Base-by-base conservation (phyloP, 139 green algal species). In the Chlorella sp. region DNA sequence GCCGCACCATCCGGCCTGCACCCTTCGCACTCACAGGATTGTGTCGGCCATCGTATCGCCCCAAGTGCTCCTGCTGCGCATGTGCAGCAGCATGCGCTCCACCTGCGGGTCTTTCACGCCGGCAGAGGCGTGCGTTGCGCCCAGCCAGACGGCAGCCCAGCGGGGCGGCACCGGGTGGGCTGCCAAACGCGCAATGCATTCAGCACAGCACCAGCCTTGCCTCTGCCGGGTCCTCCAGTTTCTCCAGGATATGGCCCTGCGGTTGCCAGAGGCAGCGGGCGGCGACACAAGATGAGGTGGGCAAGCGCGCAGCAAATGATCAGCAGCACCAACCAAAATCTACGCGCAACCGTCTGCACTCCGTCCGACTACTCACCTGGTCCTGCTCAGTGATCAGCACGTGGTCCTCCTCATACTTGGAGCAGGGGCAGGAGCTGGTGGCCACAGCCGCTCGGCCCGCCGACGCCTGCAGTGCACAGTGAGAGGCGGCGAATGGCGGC, bases 201-300 rank as follows among this genome's bases (percentile, higher is more conserved):
- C 8, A 14, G 14, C 64, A 41, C 6, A 0, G 14, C 46, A 80
- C 17, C 40, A 26, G 46, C 32, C 68, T 36, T 8, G 24, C 68
- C 40, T 76, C 70, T 41, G 22, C 70, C 13, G 70, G 70, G 40
- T 68, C 74, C 32, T 43, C 28, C 74, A 68, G 28, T 0, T 38
- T 67, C 76, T 82, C 76, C 24, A 82, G 24, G 36, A 82, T 70
- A 26, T 82, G 76, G 11, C 76, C 56, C 76, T 82, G 76, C 76
- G 14, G 34, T 51, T 36, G 38, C 22, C 1, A 8, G 38, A 75
- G 38, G 46, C 16, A 46, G 34, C 14, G 1, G 38, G 36, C 20
- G 56, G 56, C 22, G 56, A n/a, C 13, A 20, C 9, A 65, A 65
- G 30, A 24, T 65, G 56, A 24, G 56, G 9, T 65, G 22, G 30